Base-by-base conservation (phyloP, 2,329 filamentous ascomycete species). In the Botrytis squamosa region DNA sequence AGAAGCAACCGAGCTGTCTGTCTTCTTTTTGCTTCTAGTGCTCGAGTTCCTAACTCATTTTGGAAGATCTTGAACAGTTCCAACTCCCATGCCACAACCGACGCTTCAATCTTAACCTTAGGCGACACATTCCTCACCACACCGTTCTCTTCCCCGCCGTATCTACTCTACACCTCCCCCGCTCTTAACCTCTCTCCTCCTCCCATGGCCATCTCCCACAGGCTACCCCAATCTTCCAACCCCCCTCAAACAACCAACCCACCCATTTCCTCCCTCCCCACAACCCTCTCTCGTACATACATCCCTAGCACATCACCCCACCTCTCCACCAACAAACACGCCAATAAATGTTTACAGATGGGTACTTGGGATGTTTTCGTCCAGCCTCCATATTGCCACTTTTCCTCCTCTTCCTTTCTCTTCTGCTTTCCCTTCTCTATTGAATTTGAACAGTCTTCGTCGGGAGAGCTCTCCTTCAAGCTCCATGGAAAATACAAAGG, bases 331-430 rank as follows among this genome's bases (percentile, higher is more conserved):
- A 98, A 82, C 59, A 95, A 83, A 81, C 93, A 97, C 1, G 95
- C 95, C 25, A 98, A 87, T 8, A 98, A 83, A 82, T 99, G 95
- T 83, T 98, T 98, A 82, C 95, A 99, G 72, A 83, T 93, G 78
- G 89, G 88, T 74, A 87, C 78, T 10, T 76, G 80, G 6, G 70
- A 83, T 85, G 71, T 86, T 70, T 0, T 46, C 9, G 42, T 14
- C 22, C 20, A 10, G 20, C 88, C 88, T 0, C 89, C 88, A 77
- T 89, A 88, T 42, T 81, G 77, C 80, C 80, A 81, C 4, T 42
- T 42, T 46, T 60, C 77, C 65, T 25, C 44, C 44, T 46, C 44
- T 46, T 4, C 7, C 44, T 46, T 3, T 64, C 46, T 36, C 9
- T 76, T 59, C 76, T 46, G 67, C 70, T 74, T 22, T 38, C 1